Evolutionary conservation across 371 early-diverging fungal species (phyloP).

Genomic region (Mucor saturninus): DNA sequence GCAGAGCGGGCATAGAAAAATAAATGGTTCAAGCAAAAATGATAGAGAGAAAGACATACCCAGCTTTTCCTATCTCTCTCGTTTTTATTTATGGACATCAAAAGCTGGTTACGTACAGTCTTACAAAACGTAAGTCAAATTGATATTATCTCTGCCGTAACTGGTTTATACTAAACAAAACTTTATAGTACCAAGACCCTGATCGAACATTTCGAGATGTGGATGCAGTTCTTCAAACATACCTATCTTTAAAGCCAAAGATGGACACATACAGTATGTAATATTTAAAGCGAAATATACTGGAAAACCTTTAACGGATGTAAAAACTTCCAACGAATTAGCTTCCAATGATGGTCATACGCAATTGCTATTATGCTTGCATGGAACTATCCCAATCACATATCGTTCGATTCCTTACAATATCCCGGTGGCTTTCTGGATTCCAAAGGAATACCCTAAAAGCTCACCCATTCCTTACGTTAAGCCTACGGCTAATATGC

Average conservation of each 20-base stretch:
- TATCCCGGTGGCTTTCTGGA: constrained; percentile 90
- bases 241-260: constrained; percentile 70
- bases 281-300: background rate
- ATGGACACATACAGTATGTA: constrained; percentile 74
- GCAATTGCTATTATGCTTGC: constrained; percentile 74
- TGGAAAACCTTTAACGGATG: background rate
- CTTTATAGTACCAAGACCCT: constrained; percentile 63
- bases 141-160: background rate
- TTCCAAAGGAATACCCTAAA: constrained; percentile 84
- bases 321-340: constrained; percentile 18
- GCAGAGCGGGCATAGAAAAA: background rate
- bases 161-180: background rate
- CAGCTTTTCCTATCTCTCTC: background rate
- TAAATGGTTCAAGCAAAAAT: background rate
- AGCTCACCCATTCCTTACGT: constrained; percentile 85
- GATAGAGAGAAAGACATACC: too few species aligned
- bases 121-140: constrained; percentile 27
- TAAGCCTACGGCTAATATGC: constrained; percentile 87
- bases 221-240: constrained; percentile 67
- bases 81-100: constrained; percentile 25
- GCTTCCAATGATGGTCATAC: constrained; percentile 77
- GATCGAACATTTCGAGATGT: constrained; percentile 74
- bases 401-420: constrained; percentile 86
- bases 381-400: constrained; percentile 88
- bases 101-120: constrained; percentile 36